Base-by-base conservation (phyloP, 2,329 filamentous ascomycete genomes). In the Trichoderma lentiforme region DNA sequence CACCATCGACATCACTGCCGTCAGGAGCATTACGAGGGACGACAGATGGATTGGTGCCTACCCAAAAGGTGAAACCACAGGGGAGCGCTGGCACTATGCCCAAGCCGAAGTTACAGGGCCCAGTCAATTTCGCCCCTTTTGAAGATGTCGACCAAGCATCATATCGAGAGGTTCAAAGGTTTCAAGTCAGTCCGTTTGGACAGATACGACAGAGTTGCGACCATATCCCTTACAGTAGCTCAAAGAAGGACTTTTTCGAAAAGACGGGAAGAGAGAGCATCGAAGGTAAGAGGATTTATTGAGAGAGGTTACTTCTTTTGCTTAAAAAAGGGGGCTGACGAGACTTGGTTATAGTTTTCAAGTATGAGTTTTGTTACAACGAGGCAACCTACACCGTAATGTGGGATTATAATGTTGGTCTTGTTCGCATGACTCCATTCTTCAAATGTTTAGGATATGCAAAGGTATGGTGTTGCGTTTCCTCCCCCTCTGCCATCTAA, bases 401-500 rank as follows among this genome's bases (percentile, higher is more conserved):
- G 89, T 99, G 96, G 96, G 96, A 99, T 81, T 98, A 98, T 83
- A 95, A 97, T 77, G 90, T 95, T 73, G 96, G 96, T 9, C 90
- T 98, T 34, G 95, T 98, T 74, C 91, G 95, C 73, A 97, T 97
- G 82, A 98, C 95, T 2, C 92, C 94, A 32, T 93, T 98, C 79
- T 98, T 98, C 87, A 97, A 97, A 81, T 94, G 93, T 75, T 91
- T 91, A 79, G 90, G 92, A 74, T 95, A 95, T 79, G 88, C 91
- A 74, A 99, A 99, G 90, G 95, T 94, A 80, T 78, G 68, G 43
- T 24, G 30, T 18, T 6, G 14, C 36, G 8, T 3, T 47, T 11
- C n/a, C 21, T 66, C 11, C 21, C 30, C 15, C 0, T 18, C 28
- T 43, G 12, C 2, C 7, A 15, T 24, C 5, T 5, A 15, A 8